Evolutionary conservation across 2,329 filamentous ascomycete genomes (phyloP).

Genomic region (Stagonosporopsis vannaccii): DNA sequence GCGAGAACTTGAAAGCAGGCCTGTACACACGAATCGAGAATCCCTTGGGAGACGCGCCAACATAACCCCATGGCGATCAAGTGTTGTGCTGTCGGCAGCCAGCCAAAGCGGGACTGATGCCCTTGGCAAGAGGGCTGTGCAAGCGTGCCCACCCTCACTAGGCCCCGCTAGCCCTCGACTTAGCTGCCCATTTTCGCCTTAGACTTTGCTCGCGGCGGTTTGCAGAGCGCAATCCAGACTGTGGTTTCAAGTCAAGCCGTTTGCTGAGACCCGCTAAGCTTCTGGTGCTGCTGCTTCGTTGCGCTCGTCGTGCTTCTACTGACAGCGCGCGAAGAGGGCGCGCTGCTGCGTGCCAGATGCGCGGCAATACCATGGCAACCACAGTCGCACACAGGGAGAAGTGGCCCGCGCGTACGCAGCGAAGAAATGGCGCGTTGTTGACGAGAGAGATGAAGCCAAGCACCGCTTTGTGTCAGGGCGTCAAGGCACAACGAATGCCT

Average conservation of each 20-base stretch:
- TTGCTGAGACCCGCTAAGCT: conserved; percentile 13
- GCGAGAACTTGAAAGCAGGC: neutral
- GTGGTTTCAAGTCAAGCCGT: conserved; percentile 11
- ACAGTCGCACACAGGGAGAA: conserved; percentile 9
- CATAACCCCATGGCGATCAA: conserved; percentile 16
- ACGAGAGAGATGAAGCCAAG: conserved; percentile 30
- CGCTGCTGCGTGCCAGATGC: conserved; percentile 10
- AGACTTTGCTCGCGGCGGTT: neutral
- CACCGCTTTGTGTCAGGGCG: conserved; percentile 25
- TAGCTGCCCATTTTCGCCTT: conserved; percentile 1
- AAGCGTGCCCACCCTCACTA: conserved; percentile 1
- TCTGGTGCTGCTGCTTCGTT: conserved; percentile 9
- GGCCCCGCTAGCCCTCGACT: conserved; percentile 3
- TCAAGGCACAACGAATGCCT: conserved; percentile 19
- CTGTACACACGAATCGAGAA: conserved; percentile 1
- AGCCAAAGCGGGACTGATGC: conserved; percentile 1
- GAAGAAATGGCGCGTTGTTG: conserved; percentile 11
- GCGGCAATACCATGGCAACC: conserved; percentile 5
- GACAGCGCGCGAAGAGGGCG: neutral
- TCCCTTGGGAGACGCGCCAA: conserved; percentile 7
- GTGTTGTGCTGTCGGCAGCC: conserved; percentile 15
- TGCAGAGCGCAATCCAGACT: neutral
- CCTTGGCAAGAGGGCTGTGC: conserved; percentile 18
- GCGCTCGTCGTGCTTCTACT: neutral
- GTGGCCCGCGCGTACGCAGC: conserved; percentile 15